These are phyloP conservation scores for Solanum commersonii DNA, from an alignment of 257 asterid species.

Conservation along the genomic window DNA sequence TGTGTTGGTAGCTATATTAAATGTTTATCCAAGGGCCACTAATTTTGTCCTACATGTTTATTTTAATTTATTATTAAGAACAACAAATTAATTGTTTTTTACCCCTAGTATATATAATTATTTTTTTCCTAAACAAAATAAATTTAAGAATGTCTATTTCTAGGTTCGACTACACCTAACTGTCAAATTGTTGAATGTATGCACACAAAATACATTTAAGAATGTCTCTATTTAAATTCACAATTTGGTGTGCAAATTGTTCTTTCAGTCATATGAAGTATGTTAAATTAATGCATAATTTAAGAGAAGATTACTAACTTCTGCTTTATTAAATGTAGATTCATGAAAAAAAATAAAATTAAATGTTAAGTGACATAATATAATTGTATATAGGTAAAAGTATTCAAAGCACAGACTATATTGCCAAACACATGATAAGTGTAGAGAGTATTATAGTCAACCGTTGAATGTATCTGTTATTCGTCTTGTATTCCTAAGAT, in stretches of 20 bases:
- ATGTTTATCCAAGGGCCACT: background rate
- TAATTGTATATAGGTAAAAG: background rate
- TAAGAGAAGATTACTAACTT: background rate
- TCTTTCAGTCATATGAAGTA: background rate
- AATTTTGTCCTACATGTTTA: background rate
- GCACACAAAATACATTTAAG: background rate
- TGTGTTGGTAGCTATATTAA: background rate
- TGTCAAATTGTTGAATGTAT: background rate
- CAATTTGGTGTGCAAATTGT: background rate
- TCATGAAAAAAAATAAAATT: background rate
- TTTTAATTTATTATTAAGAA: background rate
- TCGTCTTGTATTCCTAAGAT: too few relatives aligned
- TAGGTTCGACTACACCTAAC: background rate
- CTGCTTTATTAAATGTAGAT: background rate
- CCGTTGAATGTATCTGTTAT: accelerated
- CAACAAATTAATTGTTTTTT: too few relatives aligned
- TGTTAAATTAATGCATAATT: background rate
- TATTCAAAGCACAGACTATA: background rate
- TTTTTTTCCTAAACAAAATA: background rate
- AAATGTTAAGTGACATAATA: too few relatives aligned
- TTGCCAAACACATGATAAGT: too few relatives aligned
- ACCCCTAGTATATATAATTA: background rate
- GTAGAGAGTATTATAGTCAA: too few relatives aligned
- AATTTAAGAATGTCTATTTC: background rate
- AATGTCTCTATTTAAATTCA: background rate